These are phyloP conservation scores for Hypoxylon perforatum DNA, from an alignment of 495 filamentous ascomycete genomes.

Conservation along the genomic window DNA sequence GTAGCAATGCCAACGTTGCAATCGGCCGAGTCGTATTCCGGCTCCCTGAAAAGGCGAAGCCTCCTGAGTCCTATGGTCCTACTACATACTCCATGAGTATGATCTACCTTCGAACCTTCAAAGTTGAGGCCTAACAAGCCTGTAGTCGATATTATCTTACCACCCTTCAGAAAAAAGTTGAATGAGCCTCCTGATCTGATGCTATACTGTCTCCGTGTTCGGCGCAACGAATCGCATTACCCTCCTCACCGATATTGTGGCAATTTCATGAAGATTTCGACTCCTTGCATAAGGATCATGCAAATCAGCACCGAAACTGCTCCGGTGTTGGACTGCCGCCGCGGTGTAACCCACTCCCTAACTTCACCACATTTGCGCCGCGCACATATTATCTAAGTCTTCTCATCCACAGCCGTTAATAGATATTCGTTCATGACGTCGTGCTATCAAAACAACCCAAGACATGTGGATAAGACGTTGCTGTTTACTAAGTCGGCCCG, in stretches of 20 bases:
- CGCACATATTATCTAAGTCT: neutral
- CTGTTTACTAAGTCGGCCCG: constrained; percentile 11
- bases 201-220: constrained; percentile 20
- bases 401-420: neutral
- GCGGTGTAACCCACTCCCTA: constrained; percentile 14
- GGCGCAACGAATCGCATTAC: constrained; percentile 10
- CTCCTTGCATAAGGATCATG: constrained; percentile 40
- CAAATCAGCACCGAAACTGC: constrained; percentile 39
- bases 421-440: constrained; percentile 1
- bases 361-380: no score
- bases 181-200: constrained; percentile 23
- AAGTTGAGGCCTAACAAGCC: neutral
- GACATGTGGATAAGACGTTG: neutral
- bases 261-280: constrained; percentile 26
- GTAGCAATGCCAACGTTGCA: constrained; percentile 28
- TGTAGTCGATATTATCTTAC: constrained; percentile 22
- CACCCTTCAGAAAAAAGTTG: constrained; percentile 9
- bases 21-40: constrained; percentile 30
- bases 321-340: constrained; percentile 27
- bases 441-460: neutral
- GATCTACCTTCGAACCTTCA: constrained; percentile 6
- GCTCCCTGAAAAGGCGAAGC: constrained; percentile 2
- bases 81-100: constrained; percentile 9
- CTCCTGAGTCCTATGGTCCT: neutral
- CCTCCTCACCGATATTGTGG: constrained; percentile 41